Conservation (phyloP, 345 rosid species). For the Eucalyptus cladocalyx region DNA sequence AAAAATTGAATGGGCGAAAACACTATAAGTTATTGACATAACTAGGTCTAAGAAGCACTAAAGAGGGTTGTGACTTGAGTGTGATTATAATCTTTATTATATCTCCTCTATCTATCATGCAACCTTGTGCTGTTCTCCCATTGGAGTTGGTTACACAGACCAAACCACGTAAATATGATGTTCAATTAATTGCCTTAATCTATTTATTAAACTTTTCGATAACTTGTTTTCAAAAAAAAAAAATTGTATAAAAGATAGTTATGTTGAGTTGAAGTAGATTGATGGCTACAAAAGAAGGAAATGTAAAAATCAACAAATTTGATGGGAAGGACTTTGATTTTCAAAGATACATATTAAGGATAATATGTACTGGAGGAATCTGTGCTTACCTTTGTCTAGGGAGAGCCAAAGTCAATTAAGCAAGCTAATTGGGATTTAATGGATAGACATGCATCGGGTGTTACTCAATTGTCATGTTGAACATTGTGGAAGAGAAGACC, state of each 20-base stretch:
- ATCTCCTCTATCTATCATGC: neutral
- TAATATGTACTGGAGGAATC: too few species aligned
- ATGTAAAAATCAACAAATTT: too few species aligned
- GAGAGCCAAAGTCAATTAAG: neutral
- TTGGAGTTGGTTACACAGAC: rapidly evolving
- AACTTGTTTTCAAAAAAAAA: too few species aligned
- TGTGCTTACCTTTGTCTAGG: too few species aligned
- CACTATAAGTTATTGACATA: neutral
- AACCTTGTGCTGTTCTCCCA: neutral
- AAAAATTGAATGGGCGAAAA: neutral
- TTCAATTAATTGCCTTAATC: neutral
- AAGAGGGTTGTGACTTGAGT: too few species aligned
- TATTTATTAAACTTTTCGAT: neutral
- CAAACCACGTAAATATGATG: neutral
- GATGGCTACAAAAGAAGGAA: too few species aligned
- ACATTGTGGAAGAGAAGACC: neutral
- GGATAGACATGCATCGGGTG: neutral
- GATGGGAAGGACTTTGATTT: too few species aligned
- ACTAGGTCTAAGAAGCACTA: neutral
- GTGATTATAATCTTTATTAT: neutral
- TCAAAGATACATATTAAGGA: too few species aligned
- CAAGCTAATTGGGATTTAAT: too few species aligned
- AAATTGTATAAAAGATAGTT: too few species aligned
- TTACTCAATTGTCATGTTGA: neutral
- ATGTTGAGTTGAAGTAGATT: neutral